Conservation (phyloP, 169 alveolate genomes). For the Eimeria acervulina region DNA sequence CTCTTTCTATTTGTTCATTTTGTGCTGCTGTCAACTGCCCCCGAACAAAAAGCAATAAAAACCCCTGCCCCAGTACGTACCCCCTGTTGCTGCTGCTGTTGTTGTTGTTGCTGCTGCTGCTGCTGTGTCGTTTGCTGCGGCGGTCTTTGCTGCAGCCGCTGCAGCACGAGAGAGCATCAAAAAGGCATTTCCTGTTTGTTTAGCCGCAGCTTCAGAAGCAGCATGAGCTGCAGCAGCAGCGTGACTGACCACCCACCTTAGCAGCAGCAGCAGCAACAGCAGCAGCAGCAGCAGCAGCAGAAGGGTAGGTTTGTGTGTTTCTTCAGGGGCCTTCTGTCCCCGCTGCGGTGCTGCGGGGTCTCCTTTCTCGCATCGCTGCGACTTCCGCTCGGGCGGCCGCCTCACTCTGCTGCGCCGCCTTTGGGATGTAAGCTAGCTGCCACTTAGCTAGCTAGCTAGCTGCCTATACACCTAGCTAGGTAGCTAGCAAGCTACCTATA, state of each 20-base stretch:
- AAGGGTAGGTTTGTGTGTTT: neutral
- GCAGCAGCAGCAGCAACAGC: constrained; percentile 18
- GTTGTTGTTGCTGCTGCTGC: constrained; percentile 5
- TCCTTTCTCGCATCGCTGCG: constrained; percentile 19
- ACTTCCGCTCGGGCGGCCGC: neutral
- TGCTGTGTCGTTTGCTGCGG: constrained; percentile 13
- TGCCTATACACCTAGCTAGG: too few relatives aligned
- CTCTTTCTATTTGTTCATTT: constrained; percentile 16
- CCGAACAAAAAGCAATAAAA: neutral
- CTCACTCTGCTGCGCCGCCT: neutral
- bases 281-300: constrained; percentile 36
- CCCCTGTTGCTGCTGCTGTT: constrained; percentile 25
- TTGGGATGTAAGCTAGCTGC: constrained; percentile 62
- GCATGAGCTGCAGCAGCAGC: too few relatives aligned
- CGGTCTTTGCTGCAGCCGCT: neutral
- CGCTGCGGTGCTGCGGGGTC: constrained; percentile 1
- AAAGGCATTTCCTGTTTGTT: too few relatives aligned
- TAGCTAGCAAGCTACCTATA: too few relatives aligned
- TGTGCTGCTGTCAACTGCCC: constrained; percentile 51
- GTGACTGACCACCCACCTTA: neutral
- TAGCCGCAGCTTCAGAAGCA: too few relatives aligned
- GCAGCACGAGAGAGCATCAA: too few relatives aligned
- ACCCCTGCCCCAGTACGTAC: neutral
- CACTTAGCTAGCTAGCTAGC: too few relatives aligned
- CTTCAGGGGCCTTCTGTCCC: constrained; percentile 18